Conservation (phyloP, 1,139 yeast genomes). For the Pichia inconspicua region DNA sequence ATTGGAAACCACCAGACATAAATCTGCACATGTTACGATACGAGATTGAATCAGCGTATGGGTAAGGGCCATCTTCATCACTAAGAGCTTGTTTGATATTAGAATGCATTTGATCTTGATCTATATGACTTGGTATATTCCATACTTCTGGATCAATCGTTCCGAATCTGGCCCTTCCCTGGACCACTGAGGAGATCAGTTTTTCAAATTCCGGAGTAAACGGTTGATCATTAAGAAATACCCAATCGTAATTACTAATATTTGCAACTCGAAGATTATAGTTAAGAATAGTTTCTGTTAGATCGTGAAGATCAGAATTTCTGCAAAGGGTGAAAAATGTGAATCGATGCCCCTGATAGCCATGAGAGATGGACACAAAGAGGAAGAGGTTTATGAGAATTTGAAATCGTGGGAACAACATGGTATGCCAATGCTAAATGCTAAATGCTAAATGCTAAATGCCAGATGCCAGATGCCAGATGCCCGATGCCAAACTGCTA, state of each 20-base stretch:
- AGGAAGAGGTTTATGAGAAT: background rate
- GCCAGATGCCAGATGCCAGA: too few species aligned
- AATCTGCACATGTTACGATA: conserved; percentile 77
- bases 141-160: conserved; percentile 54
- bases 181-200: conserved; percentile 37
- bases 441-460: too few species aligned
- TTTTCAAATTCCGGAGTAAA: conserved; percentile 42
- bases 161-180: conserved; percentile 61
- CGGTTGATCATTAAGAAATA: conserved; percentile 48
- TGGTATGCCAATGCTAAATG: too few species aligned
- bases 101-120: conserved; percentile 43
- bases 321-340: conserved; percentile 55
- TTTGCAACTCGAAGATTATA: conserved; percentile 52
- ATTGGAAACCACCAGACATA: conserved; percentile 60
- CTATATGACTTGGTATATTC: conserved; percentile 62
- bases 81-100: conserved; percentile 37
- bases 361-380: background rate
- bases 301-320: conserved; percentile 43
- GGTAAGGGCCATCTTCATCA: conserved; percentile 28
- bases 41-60: conserved; percentile 43
- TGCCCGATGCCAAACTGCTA: too few species aligned
- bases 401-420: background rate
- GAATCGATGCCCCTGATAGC: conserved; percentile 26
- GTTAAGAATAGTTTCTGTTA: conserved; percentile 43
- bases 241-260: conserved; percentile 53